Base-by-base conservation (phyloP, 495 filamentous ascomycete species). In the Aspergillus affinis region DNA sequence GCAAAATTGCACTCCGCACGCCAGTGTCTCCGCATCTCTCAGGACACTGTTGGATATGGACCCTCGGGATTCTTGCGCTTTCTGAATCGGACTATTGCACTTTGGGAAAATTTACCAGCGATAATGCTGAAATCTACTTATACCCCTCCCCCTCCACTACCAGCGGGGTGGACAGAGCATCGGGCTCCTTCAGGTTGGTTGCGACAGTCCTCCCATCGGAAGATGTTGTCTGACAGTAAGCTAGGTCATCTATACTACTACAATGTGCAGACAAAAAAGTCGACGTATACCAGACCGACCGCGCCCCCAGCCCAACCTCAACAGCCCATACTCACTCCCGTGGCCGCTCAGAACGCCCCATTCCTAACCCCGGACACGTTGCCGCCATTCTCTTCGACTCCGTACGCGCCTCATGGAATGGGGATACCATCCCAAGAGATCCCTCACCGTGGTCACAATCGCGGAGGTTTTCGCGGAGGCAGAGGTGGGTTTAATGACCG, bases 131-230 rank as follows among this genome's bases (percentile, higher is more conserved):
- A 68, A 55, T 80, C 78, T 1, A 79, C 78, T 30, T 76, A 80
- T 58, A 67, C 60, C 23, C 61, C 76, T 18, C 75, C 76, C 32
- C 78, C 80, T 51, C 86, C 90, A 18, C 77, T 97, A 4, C 86
- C 87, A 8, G 81, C 86, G 21, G 93, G 90, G 21, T 98, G 93
- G 93, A 91, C 90, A 26, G 90, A 96, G 73, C 92, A 97, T 74
- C 92, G 89, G 78, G 90, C 93, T 58, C 92, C 92, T 17, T 88
- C 90, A 58, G 92, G 87, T 87, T 66, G 36, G 75, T 73, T 36
- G 15, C n/a, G 3, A 19, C 51, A 15, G 0, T 6, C 30, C 7
- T 30, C 27, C n/a, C 49, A 44, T 57, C 18, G 12, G 45, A 59
- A 10, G 12, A 7, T 45, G 54, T 23, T 27, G 61, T 65, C 60